These are phyloP conservation scores for Crucihimalaya himalaica DNA, from an alignment of 345 rosid species.

Conservation along the genomic window DNA sequence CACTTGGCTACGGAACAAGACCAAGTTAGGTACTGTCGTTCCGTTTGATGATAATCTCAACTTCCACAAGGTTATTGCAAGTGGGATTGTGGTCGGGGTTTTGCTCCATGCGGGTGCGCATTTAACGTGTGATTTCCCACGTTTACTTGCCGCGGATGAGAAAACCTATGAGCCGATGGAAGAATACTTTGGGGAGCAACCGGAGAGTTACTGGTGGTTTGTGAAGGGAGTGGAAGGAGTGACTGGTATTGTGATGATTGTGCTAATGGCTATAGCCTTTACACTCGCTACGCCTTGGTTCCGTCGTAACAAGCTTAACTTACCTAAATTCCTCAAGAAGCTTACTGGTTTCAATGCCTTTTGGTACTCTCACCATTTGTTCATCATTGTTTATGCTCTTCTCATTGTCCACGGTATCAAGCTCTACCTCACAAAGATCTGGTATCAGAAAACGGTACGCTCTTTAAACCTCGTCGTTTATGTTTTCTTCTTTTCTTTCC, in stretches of 20 bases:
- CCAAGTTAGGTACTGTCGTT: slow-evolving; percentile 64
- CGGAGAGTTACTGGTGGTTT: slow-evolving; percentile 73
- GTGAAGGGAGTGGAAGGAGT: slow-evolving; percentile 76
- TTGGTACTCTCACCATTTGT: slow-evolving; percentile 89
- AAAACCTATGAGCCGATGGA: slow-evolving; percentile 62
- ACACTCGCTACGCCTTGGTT: slow-evolving; percentile 91
- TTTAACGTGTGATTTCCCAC: slow-evolving; percentile 80
- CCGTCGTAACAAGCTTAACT: slow-evolving; percentile 69
- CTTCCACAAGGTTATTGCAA: slow-evolving; percentile 83
- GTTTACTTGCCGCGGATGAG: slow-evolving; percentile 58
- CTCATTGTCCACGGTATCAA: slow-evolving; percentile 76
- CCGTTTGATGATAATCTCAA: slow-evolving; percentile 89
- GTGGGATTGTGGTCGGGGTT: slow-evolving; percentile 62
- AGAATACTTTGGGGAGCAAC: slow-evolving; percentile 65
- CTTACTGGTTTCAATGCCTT: slow-evolving; percentile 91
- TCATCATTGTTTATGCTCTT: slow-evolving; percentile 74
- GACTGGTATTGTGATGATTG: slow-evolving; percentile 76
- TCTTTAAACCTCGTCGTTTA: neutral
- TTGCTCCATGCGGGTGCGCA: slow-evolving; percentile 73
- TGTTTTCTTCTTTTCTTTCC: neutral
- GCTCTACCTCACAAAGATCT: slow-evolving; percentile 67
- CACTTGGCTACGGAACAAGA: slow-evolving; percentile 90
- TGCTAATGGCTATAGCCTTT: slow-evolving; percentile 77
- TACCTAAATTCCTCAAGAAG: slow-evolving; percentile 67
- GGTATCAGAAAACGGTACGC: slow-evolving; percentile 84